Evolutionary conservation across 768 basidiomycete species (phyloP).

Genomic region (Mycena rebaudengoi): DNA sequence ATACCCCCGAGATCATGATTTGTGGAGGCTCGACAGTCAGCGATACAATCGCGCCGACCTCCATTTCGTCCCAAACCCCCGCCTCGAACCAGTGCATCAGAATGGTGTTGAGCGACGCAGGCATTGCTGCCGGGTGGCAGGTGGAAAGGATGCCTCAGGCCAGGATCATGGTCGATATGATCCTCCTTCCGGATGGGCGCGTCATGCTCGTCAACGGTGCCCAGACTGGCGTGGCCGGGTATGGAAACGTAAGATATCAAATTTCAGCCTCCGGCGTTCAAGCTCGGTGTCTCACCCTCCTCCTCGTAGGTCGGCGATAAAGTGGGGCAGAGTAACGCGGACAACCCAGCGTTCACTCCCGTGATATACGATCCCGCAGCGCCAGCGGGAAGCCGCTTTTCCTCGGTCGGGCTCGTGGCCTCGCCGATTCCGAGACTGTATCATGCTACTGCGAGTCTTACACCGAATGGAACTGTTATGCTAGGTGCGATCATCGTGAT

Average conservation of each 20-base stretch:
- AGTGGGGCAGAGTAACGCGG: constrained; percentile 41
- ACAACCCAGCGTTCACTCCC: constrained; percentile 45
- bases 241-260: constrained; percentile 25
- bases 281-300: too few relatives aligned
- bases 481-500: neutral
- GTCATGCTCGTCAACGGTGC: constrained; percentile 50
- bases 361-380: constrained; percentile 57
- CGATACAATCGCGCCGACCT: too few relatives aligned
- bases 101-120: constrained; percentile 36
- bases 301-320: too few relatives aligned
- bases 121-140: constrained; percentile 44
- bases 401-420: constrained; percentile 55
- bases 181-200: too few relatives aligned
- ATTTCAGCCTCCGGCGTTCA: too few relatives aligned
- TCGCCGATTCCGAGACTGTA: too few relatives aligned
- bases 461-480: neutral
- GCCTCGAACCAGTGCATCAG: too few relatives aligned
- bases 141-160: constrained; percentile 41
- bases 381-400: constrained; percentile 52
- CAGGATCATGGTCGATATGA: constrained; percentile 42
- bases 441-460: too few relatives aligned
- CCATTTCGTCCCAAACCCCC: constrained; percentile 31
- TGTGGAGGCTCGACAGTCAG: too few relatives aligned
- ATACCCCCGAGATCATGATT: too few relatives aligned
- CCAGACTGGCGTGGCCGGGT: constrained; percentile 39